phyloP scores from a whole-genome alignment of 441 rosid genomes.

The Euphorbia schlechtendalii region DNA sequence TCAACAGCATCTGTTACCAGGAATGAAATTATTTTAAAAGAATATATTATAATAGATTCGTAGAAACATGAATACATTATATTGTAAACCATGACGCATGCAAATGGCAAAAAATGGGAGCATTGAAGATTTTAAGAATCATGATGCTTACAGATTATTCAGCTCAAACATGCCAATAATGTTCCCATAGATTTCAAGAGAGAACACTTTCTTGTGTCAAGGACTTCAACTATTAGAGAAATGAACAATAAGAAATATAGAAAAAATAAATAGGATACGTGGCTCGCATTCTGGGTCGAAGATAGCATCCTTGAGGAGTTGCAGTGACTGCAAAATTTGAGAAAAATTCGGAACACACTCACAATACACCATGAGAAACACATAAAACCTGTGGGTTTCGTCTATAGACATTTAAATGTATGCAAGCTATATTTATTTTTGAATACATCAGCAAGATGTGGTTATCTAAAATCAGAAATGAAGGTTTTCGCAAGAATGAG shows the following conservation, averaged over 20 bases:
- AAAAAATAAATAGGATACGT: conserved; percentile 49
- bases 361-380: not conserved
- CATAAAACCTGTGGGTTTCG: not conserved
- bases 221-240: conserved; percentile 28
- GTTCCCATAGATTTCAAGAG: conserved; percentile 83
- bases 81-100: conserved; percentile 4
- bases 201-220: conserved; percentile 70
- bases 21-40: not conserved
- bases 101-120: conserved; percentile 9
- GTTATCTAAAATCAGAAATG: not conserved
- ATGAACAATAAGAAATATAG: not conserved
- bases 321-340: conserved; percentile 56
- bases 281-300: conserved; percentile 80
- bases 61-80: not conserved
- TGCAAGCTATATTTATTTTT: too few species aligned
- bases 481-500: not conserved
- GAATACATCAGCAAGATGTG: not conserved
- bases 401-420: not conserved
- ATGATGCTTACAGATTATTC: conserved; percentile 75
- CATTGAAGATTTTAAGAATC: not conserved
- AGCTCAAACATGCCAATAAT: conserved; percentile 95
- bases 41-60: too few species aligned
- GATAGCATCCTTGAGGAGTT: conserved; percentile 67
- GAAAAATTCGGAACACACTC: conserved; percentile 8
- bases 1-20: not conserved